Base-by-base conservation (phyloP, 2,329 filamentous ascomycete genomes). In the Teratosphaeria zuluensis region DNA sequence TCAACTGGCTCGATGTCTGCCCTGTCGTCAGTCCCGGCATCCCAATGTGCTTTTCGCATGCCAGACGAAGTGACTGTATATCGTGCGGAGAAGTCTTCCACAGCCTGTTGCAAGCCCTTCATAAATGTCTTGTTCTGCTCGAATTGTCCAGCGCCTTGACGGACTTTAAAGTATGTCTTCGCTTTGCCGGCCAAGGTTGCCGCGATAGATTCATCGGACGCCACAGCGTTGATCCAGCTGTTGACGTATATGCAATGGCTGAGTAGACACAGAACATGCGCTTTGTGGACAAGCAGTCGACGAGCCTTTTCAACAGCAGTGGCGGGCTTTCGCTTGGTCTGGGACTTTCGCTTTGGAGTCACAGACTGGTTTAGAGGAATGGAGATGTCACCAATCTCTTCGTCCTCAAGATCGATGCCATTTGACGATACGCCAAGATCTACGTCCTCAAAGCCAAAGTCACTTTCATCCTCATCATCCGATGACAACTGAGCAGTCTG, bases 251-350 rank as follows among this genome's bases (percentile, higher is more conserved):
- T 88, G 82, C 16, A 86, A 72, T 97, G 90, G 9, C 85, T 84
- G 16, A 99, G 74, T 1, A 99, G 79, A 70, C 90, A 95, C 14
- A 96, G 76, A 0, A 97, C 64, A 74, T 99, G 92, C 61, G 85
- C 78, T 73, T 92, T 95, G 73, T 99, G 94, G n/a, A 91, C 80
- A 56, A 90, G 82, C 32, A 94, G 71, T 21, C 92, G 84, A 32
- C 80, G 69, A 53, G 78, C 80, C 62, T 80, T 84, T 62, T 87
- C 85, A 0, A 78, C 76, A 6, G 77, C 76, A 1, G 81, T 81
- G 16, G 81, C 74, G 21, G 81, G 78, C 61, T 80, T 83, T 56
- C 81, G 76, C 62, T 77, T 75, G 31, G 69, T 61, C 57, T 68
- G 69, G 54, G 66, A 66, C 60, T 64, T 68, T 2, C 61, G 70